Conservation (phyloP, 2,329 filamentous ascomycete genomes). For the Colletotrichum falcatum region DNA sequence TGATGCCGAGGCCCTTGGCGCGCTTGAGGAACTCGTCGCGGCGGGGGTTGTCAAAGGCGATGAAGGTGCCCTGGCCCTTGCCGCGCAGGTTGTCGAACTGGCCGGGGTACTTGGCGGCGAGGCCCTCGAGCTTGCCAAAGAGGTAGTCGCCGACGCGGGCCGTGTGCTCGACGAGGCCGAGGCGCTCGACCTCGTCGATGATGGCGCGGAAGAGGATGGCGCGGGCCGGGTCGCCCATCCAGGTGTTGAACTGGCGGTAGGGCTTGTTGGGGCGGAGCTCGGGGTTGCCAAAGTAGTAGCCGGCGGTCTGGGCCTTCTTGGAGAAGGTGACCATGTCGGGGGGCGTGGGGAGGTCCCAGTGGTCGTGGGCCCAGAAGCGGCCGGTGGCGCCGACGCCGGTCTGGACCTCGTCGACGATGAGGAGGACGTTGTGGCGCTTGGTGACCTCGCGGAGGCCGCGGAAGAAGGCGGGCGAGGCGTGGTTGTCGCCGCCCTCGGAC, state of each 20-base stretch:
- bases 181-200: constrained; percentile 80
- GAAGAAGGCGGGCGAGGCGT: constrained; percentile 91
- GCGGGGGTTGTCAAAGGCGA: constrained; percentile 87
- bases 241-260: constrained; percentile 97
- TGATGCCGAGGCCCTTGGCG: constrained; percentile 85
- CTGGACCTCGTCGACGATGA: constrained; percentile 96
- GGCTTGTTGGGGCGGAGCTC: constrained; percentile 89
- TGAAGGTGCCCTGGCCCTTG: constrained; percentile 90
- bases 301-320: constrained; percentile 94
- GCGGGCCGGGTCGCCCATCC: constrained; percentile 93
- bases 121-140: constrained; percentile 74
- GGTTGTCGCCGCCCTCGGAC: constrained; percentile 95
- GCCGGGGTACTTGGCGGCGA: constrained; percentile 78
- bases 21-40: constrained; percentile 83
- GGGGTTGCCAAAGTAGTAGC: constrained; percentile 89
- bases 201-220: constrained; percentile 89
- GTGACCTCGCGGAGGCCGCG: constrained; percentile 83
- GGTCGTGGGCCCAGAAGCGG: constrained; percentile 96
- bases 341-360: constrained; percentile 84
- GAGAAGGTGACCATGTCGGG: constrained; percentile 96
- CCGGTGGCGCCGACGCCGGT: constrained; percentile 93
- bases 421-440: constrained; percentile 78
- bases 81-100: constrained; percentile 88
- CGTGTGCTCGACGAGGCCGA: constrained; percentile 84
- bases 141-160: constrained; percentile 84